Percentiles rank a stretch among this genome's conserved stretches.
These are phyloP conservation scores for Noccaea bulbosa DNA, from an alignment of 345 rosid genomes.

Conservation along the genomic window DNA sequence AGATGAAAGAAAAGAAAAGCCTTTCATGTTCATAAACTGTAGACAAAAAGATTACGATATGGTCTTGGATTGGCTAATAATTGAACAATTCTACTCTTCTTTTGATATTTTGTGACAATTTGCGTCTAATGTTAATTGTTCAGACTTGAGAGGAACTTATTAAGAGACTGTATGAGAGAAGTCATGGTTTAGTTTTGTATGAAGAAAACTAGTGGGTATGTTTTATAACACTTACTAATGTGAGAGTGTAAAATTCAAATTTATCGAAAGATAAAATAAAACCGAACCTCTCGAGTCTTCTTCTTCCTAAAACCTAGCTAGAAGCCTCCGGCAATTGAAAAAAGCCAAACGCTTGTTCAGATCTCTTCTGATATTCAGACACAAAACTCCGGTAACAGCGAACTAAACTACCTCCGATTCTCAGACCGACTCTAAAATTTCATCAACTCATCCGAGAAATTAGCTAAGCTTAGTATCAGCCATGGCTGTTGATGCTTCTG, in stretches of 20 bases:
- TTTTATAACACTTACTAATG: constrained; percentile 8
- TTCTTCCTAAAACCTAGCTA: constrained; percentile 43
- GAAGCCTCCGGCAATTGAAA: constrained; percentile 18
- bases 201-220: background rate
- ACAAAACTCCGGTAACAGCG: constrained; percentile 28
- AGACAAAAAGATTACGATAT: constrained; percentile 19
- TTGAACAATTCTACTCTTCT: constrained; percentile 20
- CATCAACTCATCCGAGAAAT: background rate
- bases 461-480: constrained; percentile 16
- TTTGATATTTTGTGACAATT: constrained; percentile 2
- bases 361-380: constrained; percentile 33
- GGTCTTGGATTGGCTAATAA: constrained; percentile 22
- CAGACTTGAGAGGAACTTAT: background rate
- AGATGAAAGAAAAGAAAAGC: background rate
- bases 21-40: constrained; percentile 33
- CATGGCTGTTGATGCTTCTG: constrained; percentile 84
- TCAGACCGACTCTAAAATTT: constrained; percentile 15
- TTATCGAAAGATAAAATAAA: constrained; percentile 4
- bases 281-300: constrained; percentile 38
- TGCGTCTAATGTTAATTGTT: background rate
- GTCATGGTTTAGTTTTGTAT: background rate
- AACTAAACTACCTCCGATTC: constrained; percentile 13
- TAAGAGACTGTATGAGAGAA: background rate
- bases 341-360: constrained; percentile 15
- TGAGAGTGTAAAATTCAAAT: constrained; percentile 33